Percentiles rank a stretch among this genome's conserved stretches.
These are phyloP conservation scores for Pyrenochaeta sp. DNA, from an alignment of 2,329 filamentous ascomycete genomes.

Conservation along the genomic window DNA sequence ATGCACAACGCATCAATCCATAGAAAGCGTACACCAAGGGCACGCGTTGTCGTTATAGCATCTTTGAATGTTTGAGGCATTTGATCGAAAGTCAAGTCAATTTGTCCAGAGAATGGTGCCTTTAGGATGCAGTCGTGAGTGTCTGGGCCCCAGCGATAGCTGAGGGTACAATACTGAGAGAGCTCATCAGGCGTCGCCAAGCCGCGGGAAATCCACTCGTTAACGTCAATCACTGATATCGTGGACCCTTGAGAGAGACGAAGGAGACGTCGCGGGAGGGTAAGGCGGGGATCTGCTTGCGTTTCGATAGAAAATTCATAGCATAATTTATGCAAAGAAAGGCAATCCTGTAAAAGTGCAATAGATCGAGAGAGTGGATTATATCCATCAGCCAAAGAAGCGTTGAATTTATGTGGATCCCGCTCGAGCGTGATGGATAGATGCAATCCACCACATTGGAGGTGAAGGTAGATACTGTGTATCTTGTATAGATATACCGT, in stretches of 20 bases:
- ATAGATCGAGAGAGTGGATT: not conserved
- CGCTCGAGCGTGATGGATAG: too few relatives aligned
- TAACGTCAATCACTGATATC: not conserved
- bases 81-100: not conserved
- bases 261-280: not conserved
- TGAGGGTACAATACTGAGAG: conserved; percentile 1
- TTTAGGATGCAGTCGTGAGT: not conserved
- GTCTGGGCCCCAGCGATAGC: conserved; percentile 1
- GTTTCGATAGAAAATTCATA: not conserved
- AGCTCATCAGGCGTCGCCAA: not conserved
- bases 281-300: not conserved
- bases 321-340: not conserved
- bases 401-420: too few relatives aligned
- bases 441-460: too few relatives aligned
- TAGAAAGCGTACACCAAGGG: conserved; percentile 1
- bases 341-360: not conserved
- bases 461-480: too few relatives aligned
- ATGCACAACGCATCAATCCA: conserved; percentile 16
- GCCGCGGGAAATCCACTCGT: not conserved
- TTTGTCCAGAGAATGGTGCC: not conserved
- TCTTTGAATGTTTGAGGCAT: conserved; percentile 13
- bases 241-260: not conserved
- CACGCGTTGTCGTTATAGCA: not conserved
- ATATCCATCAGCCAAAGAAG: too few relatives aligned
- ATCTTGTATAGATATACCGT: not conserved